These are phyloP conservation scores for Ophiostoma ips DNA, from an alignment of 2,329 filamentous ascomycete genomes.

Conservation along the genomic window DNA sequence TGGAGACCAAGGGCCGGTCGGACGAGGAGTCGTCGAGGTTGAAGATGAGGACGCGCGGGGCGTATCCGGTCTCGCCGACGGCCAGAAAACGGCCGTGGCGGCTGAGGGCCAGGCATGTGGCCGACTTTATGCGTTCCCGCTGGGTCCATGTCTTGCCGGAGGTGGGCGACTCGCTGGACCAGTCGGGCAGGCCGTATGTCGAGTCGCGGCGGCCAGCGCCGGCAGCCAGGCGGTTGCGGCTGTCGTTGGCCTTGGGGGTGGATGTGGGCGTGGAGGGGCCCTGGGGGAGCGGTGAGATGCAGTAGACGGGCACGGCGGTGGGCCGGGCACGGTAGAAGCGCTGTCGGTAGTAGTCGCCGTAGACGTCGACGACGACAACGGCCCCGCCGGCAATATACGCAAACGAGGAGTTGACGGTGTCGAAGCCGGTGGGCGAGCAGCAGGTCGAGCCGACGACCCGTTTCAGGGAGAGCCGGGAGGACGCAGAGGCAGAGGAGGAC, in stretches of 20 bases:
- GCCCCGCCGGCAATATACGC: constrained; percentile 88
- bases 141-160: constrained; percentile 68
- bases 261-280: constrained; percentile 36
- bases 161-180: constrained; percentile 46
- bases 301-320: constrained; percentile 52
- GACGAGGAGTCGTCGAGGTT: constrained; percentile 66
- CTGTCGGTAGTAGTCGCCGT: constrained; percentile 54
- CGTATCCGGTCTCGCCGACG: constrained; percentile 91
- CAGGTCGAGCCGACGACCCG: constrained; percentile 88
- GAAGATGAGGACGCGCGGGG: constrained; percentile 81
- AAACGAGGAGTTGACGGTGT: constrained; percentile 63
- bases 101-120: constrained; percentile 80
- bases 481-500: constrained; percentile 15
- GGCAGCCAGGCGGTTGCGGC: constrained; percentile 40
- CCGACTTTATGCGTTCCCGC: constrained; percentile 84
- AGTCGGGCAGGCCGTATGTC: constrained; percentile 30
- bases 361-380: constrained; percentile 75
- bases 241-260: constrained; percentile 48
- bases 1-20: constrained; percentile 68
- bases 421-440: constrained; percentile 71
- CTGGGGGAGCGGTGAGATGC: constrained; percentile 38
- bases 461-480: constrained; percentile 56
- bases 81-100: constrained; percentile 77
- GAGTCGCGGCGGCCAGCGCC: constrained; percentile 30
- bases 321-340: constrained; percentile 85